Percentiles rank a stretch among this genome's conserved stretches.
Evolutionary conservation across 805 yeast species (phyloP).

Genomic region (Diddensiella caesifluorescens): DNA sequence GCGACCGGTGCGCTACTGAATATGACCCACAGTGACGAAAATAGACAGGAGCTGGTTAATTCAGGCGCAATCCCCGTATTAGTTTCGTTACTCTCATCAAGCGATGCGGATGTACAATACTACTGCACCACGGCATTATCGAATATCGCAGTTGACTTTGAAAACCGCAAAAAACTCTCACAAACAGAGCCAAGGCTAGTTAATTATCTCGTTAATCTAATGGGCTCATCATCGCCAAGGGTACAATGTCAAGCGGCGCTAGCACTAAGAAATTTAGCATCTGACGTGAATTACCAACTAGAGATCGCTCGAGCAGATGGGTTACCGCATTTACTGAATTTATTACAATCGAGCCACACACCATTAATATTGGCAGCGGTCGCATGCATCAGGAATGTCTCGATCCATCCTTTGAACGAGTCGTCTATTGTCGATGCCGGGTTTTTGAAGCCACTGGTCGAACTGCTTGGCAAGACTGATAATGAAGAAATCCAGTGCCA

Average conservation of each 20-base stretch:
- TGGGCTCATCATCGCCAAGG: conserved; percentile 90
- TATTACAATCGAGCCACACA: conserved; percentile 83
- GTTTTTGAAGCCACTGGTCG: conserved; percentile 84
- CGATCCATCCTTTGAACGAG: conserved; percentile 95
- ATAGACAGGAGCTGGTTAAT: conserved; percentile 91
- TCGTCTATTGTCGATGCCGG: conserved; percentile 96
- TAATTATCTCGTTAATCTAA: conserved; percentile 75
- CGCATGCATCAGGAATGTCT: conserved; percentile 95
- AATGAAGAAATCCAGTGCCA: conserved; percentile 98
- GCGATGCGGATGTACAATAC: conserved; percentile 95
- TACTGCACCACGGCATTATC: conserved; percentile 97
- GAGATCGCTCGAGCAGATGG: conserved; percentile 97
- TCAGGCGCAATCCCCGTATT: conserved; percentile 98
- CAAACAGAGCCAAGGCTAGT: conserved; percentile 92
- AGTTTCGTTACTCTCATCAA: conserved; percentile 75
- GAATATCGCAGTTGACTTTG: conserved; percentile 94
- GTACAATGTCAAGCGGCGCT: conserved; percentile 98
- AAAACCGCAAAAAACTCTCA: conserved; percentile 79
- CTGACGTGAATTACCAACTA: conserved; percentile 91
- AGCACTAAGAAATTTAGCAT: conserved; percentile 91
- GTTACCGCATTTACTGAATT: conserved; percentile 83
- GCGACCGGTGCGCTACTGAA: conserved; percentile 97
- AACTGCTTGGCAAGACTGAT: conserved; percentile 66
- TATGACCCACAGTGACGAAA: conserved; percentile 97
- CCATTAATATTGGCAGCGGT: conserved; percentile 94